A percentile compares a stretch with the other conserved stretches of the same genome.
Evolutionary conservation across 805 yeast species (phyloP).

Genomic region (Diddensiella caesifluorescens): DNA sequence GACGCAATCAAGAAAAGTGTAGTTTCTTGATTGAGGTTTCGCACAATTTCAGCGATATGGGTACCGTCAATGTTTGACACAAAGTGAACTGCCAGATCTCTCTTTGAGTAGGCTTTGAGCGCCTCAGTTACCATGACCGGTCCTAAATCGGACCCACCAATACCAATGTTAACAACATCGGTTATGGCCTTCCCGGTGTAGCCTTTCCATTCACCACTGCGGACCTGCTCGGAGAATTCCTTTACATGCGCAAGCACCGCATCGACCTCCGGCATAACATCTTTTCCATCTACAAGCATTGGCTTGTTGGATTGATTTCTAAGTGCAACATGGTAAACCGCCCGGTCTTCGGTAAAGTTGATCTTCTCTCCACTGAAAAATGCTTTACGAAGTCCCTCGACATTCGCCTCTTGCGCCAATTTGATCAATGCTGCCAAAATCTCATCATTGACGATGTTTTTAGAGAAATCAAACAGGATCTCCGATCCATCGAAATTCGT

Average conservation of each 20-base stretch:
- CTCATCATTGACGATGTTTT: conserved; percentile 87
- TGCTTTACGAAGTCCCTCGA: conserved; percentile 79
- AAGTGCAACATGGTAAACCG: conserved; percentile 94
- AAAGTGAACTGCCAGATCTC: conserved; percentile 71
- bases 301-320: conserved; percentile 84
- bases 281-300: conserved; percentile 83
- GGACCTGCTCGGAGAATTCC: conserved; percentile 83
- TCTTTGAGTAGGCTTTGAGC: conserved; percentile 78
- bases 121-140: conserved; percentile 99
- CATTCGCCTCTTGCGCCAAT: conserved; percentile 86
- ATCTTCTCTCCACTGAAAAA: conserved; percentile 92
- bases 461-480: conserved; percentile 91
- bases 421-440: conserved; percentile 59
- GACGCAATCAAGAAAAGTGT: conserved; percentile 84
- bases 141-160: conserved; percentile 98
- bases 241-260: conserved; percentile 91
- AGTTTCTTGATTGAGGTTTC: conserved; percentile 76
- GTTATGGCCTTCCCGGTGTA: conserved; percentile 92
- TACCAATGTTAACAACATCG: conserved; percentile 95
- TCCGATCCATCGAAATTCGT: conserved; percentile 80
- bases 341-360: conserved; percentile 87
- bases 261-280: conserved; percentile 90
- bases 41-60: conserved; percentile 86
- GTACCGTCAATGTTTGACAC: conserved; percentile 99
- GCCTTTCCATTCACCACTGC: conserved; percentile 96